Conservation (phyloP, 768 basidiomycete species). For the Clathrus columnatus region DNA sequence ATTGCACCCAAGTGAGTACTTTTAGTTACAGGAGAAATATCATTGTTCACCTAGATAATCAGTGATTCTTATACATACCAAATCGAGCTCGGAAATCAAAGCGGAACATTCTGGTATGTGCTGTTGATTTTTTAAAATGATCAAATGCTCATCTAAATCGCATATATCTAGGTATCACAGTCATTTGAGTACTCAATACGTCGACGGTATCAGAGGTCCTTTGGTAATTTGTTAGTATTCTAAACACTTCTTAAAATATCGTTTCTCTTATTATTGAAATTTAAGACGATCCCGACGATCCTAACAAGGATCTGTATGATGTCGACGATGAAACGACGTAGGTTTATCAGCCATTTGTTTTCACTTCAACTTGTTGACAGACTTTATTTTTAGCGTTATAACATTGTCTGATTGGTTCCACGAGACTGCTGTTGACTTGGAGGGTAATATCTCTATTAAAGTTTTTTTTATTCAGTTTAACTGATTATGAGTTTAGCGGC, state of each 20-base stretch:
- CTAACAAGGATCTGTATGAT: not conserved
- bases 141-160: not conserved
- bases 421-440: not conserved
- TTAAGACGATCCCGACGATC: not conserved
- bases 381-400: not conserved
- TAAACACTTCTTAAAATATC: not conserved
- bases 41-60: not conserved
- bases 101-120: not conserved
- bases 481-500: not conserved
- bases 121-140: not conserved
- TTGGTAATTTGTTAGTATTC: not conserved
- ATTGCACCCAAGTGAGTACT: constrained; percentile 25
- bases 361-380: not conserved
- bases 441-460: not conserved
- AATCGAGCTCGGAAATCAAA: not conserved
- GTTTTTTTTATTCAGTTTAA: not conserved
- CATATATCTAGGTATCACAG: not conserved
- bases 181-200: not conserved
- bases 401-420: not conserved
- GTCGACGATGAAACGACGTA: not conserved
- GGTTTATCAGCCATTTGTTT: not conserved
- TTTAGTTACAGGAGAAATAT: not conserved
- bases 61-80: not conserved
- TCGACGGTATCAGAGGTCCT: not conserved
- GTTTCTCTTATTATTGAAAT: not conserved